phyloP scores from a whole-genome alignment of 202 grass and related monocot genomes.

The Musa balbisiana region DNA sequence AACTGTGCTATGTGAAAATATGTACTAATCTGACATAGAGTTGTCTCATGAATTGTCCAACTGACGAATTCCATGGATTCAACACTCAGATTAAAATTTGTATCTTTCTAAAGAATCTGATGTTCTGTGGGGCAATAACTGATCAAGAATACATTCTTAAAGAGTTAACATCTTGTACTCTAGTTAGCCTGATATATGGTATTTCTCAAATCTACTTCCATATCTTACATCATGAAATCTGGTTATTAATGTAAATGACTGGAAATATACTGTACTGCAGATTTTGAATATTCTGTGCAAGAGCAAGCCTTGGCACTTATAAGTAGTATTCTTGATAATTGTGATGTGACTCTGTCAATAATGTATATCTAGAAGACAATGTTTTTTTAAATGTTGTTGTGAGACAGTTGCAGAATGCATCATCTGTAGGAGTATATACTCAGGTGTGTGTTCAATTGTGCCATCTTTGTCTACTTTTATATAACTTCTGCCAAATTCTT shows the following conservation, averaged over 20 bases:
- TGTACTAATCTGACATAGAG: slow-evolving; percentile 59
- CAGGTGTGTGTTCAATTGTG: slow-evolving; percentile 39
- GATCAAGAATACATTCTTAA: slow-evolving; percentile 76
- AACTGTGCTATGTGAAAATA: slow-evolving; percentile 67
- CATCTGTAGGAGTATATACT: slow-evolving; percentile 43
- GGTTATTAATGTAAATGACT: background rate
- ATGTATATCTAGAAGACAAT: slow-evolving; percentile 54
- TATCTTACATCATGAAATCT: background rate
- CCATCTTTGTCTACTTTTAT: background rate
- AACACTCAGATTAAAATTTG: slow-evolving; percentile 69
- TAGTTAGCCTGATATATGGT: slow-evolving; percentile 86
- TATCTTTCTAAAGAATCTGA: slow-evolving; percentile 76
- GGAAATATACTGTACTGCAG: slow-evolving; percentile 35
- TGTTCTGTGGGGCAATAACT: slow-evolving; percentile 70
- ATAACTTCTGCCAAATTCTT: no score
- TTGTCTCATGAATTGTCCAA: slow-evolving; percentile 54
- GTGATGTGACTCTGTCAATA: slow-evolving; percentile 45
- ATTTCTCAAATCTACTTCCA: slow-evolving; percentile 13
- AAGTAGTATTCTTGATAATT: slow-evolving; percentile 60
- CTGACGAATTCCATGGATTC: slow-evolving; percentile 77
- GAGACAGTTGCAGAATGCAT: slow-evolving; percentile 53
- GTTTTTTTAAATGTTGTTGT: slow-evolving; percentile 56
- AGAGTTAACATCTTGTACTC: slow-evolving; percentile 52
- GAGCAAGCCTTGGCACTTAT: slow-evolving; percentile 78
- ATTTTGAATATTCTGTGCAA: slow-evolving; percentile 81